Base-by-base conservation (phyloP, 1,284 basidiomycete genomes). In the Austropuccinia psidii region DNA sequence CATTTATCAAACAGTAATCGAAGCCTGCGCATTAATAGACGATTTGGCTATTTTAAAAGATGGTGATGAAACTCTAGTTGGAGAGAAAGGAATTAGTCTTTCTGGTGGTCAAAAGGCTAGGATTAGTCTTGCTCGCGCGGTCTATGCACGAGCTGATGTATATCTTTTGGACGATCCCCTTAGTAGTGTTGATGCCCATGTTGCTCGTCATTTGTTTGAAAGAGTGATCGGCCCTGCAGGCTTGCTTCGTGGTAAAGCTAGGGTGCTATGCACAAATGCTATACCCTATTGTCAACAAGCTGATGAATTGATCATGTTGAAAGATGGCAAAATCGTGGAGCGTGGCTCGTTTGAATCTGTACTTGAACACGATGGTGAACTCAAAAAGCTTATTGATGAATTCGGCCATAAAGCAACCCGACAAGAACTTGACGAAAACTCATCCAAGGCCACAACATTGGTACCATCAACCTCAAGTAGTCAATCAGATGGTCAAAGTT, bases 151-250 rank as follows among this genome's bases (percentile, higher is more conserved):
- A 0, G 85, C 89, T 0, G 87, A 88, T 74, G 86, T 91, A 43
- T 84, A 91, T 39, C 81, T 86, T 31, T 77, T 86, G 1, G 85
- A 86, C 74, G 85, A 86, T 69, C 84, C 84, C 1, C 84, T 90
- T 0, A 76, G 75, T 68, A 82, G 86, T 0, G 85, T 87, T 17
- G 87, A 91, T 77, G 87, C 89, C 21, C 89, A 90, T 78, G 89
- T 91, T 62, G 88, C 21, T 33, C 75, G 21, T 69, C 81, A 82
- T 75, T 79, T 81, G 67, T 85, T 81, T 88, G 91, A 95, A 77
- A 84, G 90, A 58, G 91, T 97, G 39, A 89, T 97, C 74, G 94
- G 94, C 2, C 93, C 93, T 1, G 83, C 87, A 67, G 94, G 94
- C 73, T 79, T 98, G 2, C 86, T 98, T 35, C 86, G 89, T 19